Evolutionary conservation across 2,329 filamentous ascomycete species (phyloP).

Genomic region (Tolypocladium cylindrosporum): DNA sequence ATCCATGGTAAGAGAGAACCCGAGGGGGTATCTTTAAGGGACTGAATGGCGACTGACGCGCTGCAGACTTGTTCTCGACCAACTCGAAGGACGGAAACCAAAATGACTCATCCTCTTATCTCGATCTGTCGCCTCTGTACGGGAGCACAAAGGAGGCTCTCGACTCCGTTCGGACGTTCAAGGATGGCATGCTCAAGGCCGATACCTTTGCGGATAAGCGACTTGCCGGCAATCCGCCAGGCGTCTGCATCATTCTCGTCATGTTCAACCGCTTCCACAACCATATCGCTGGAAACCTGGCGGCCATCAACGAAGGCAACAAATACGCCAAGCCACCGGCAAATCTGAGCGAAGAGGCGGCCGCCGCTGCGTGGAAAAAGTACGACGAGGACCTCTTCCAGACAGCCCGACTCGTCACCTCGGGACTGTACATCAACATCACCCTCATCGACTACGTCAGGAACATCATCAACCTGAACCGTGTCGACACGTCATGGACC

Average conservation of each 20-base stretch:
- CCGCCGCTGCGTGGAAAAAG: constrained; percentile 49
- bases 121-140: constrained; percentile 63
- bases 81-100: constrained; percentile 48
- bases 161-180: constrained; percentile 57
- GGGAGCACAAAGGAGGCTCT: constrained; percentile 59
- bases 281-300: constrained; percentile 67
- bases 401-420: constrained; percentile 64
- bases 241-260: constrained; percentile 60
- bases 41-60: background rate
- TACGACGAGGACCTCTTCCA: constrained; percentile 73
- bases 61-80: constrained; percentile 58
- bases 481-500: constrained; percentile 64
- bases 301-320: constrained; percentile 74
- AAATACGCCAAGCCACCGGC: constrained; percentile 60
- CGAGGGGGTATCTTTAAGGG: rapidly evolving
- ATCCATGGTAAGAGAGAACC: constrained; percentile 47
- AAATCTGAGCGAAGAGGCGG: constrained; percentile 37
- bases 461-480: constrained; percentile 56
- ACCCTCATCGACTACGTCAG: constrained; percentile 69
- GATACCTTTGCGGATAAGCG: constrained; percentile 65
- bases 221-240: constrained; percentile 60
- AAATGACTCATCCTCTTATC: constrained; percentile 60
- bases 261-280: constrained; percentile 88
- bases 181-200: constrained; percentile 61
- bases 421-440: constrained; percentile 70